Base-by-base conservation (phyloP, 108 stramenopile species). In the Conticribra guillardii region DNA sequence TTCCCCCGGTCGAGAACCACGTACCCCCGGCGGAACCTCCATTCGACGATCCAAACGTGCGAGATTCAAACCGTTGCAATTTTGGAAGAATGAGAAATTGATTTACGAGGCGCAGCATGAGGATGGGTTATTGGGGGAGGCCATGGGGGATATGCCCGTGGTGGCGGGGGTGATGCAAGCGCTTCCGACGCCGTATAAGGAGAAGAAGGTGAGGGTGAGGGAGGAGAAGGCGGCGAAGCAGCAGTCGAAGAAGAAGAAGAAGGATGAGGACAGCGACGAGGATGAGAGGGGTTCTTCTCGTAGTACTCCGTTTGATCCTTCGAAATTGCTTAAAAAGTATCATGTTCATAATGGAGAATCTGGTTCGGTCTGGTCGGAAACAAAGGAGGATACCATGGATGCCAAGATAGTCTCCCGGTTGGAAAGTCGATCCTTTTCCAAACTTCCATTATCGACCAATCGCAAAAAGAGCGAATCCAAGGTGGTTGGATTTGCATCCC, bases 81-180 rank as follows among this genome's bases (percentile, higher is more conserved):
- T 69, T 60, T 97, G 97, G 97, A 95, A 92, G 74, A 90, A 88
- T 69, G 97, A 97, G 75, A 80, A 85, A 54, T 27, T 86, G n/a
- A 79, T 89, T 51, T 96, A 91, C 64, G 89, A 82, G 22, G 65
- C 86, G 1, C 73, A 90, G 46, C 60, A 69, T 50, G 81, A 91
- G 26, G 64, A 72, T 24, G 87, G 82, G 3, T 41, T 60, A 0
- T 56, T 88, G 30, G 83, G 67, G 3, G 88, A 88, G 60, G 85
- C 60, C 17, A 74, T 91, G 72, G 89, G 85, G 48, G 80, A 89
- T 48, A 92, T 94, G 89, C 88, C 91, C n/a, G 86, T 94, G 44
- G 88, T 89, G 1, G 75, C 60, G 9, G 74, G 64, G 8, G 79
- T 93, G 28, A 32, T 78, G 37, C 71, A 75, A 49, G 92, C 96